Percentiles rank a stretch among this genome's conserved stretches.
These are phyloP conservation scores for Peniophora sp. DNA, from an alignment of 1,284 basidiomycete genomes.

Conservation along the genomic window DNA sequence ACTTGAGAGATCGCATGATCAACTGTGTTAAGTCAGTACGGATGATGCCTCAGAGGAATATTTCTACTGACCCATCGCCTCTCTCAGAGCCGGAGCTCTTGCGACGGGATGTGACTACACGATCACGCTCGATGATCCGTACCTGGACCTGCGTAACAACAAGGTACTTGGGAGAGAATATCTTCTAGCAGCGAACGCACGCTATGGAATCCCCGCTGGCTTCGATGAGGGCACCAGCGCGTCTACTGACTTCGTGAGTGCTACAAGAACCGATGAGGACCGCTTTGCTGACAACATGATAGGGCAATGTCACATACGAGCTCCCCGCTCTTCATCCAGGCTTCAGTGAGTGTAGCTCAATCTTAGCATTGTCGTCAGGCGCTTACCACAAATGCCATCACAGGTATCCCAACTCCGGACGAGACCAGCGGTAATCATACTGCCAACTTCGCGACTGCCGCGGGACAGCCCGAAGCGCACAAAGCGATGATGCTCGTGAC, in stretches of 20 bases:
- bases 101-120: conserved; percentile 53
- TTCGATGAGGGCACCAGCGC: conserved; percentile 9
- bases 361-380: background rate
- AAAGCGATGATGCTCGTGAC: conserved; percentile 4
- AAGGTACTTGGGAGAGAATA: conserved; percentile 34
- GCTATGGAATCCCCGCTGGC: conserved; percentile 28
- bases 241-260: conserved; percentile 15
- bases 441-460: conserved; percentile 4
- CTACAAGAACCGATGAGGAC: background rate
- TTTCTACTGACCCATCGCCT: no score
- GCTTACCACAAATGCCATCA: background rate
- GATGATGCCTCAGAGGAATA: no score
- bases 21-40: conserved; percentile 18
- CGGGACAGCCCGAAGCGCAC: conserved; percentile 6
- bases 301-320: conserved; percentile 67
- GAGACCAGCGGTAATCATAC: conserved; percentile 8
- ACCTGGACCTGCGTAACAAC: conserved; percentile 57
- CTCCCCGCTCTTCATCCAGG: conserved; percentile 58
- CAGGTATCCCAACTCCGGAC: conserved; percentile 5
- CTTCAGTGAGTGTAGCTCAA: conserved; percentile 38
- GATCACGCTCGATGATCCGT: conserved; percentile 37
- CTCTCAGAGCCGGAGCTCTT: conserved; percentile 62
- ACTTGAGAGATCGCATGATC: conserved; percentile 26
- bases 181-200: conserved; percentile 24
- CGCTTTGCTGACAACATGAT: background rate